Evolutionary conservation across 1,284 basidiomycete species (phyloP).

Genomic region (Leucoagaricus sp.): DNA sequence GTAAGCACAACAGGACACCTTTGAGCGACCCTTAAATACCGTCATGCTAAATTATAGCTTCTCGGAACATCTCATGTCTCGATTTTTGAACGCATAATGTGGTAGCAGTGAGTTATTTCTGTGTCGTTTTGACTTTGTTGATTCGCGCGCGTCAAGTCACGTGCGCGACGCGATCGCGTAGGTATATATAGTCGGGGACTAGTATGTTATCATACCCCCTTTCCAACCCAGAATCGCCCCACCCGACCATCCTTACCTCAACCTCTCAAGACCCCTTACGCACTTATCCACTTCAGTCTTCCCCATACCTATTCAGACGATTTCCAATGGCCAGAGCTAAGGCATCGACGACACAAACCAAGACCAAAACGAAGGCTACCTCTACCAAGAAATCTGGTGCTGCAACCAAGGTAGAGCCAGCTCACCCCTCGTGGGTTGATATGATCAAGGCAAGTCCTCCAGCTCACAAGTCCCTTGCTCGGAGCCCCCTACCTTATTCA

Average conservation of each 20-base stretch:
- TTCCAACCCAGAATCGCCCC: constrained; percentile 32
- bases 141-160: constrained; percentile 33
- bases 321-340: constrained; percentile 14
- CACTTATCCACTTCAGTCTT: constrained; percentile 21
- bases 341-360: constrained; percentile 8
- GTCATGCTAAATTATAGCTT: too few species aligned
- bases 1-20: too few species aligned
- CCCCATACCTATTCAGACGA: constrained; percentile 13
- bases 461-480: too few species aligned
- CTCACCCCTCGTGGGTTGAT: constrained; percentile 73
- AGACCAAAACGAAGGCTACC: constrained; percentile 34
- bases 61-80: not conserved
- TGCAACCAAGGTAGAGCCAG: constrained; percentile 42
- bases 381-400: constrained; percentile 20
- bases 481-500: too few species aligned
- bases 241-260: constrained; percentile 24
- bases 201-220: constrained; percentile 37
- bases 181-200: constrained; percentile 39
- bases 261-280: constrained; percentile 20
- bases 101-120: constrained; percentile 5
- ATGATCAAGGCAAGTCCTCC: constrained; percentile 78
- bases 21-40: too few species aligned
- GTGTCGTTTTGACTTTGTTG: constrained; percentile 31
- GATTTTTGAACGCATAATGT: not conserved
- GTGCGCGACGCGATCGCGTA: constrained; percentile 43